Percentiles rank a stretch among this genome's conserved stretches.
These are phyloP conservation scores for Fennellomyces sp. DNA, from an alignment of 371 early-diverging fungal species.

Conservation along the genomic window DNA sequence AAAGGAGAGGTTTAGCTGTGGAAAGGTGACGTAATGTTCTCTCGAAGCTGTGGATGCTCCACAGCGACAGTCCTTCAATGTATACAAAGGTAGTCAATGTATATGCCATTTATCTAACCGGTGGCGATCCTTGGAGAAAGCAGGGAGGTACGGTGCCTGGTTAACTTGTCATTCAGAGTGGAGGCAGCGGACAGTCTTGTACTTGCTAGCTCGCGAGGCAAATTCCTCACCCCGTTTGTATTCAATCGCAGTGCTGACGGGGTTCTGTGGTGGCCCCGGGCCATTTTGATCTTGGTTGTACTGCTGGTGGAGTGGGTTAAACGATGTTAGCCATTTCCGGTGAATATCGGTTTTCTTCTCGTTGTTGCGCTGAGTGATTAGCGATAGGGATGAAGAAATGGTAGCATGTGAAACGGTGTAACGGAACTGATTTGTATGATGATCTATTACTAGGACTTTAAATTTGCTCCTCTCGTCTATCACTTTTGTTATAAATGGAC, in stretches of 20 bases:
- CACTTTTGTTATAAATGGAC: too few species aligned
- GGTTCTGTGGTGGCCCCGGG: background rate
- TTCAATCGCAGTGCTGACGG: background rate
- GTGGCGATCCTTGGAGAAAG: background rate
- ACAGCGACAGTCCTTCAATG: background rate
- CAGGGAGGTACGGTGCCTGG: background rate
- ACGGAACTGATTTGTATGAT: too few species aligned
- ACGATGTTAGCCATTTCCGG: too few species aligned
- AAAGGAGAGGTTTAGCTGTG: background rate
- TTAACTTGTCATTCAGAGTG: background rate
- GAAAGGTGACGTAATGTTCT: background rate
- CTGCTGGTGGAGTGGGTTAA: too few species aligned
- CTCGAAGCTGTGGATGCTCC: background rate
- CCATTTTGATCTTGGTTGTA: too few species aligned
- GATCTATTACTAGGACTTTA: too few species aligned
- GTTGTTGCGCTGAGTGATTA: too few species aligned
- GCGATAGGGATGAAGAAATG: too few species aligned
- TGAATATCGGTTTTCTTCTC: too few species aligned
- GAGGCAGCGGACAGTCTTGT: background rate
- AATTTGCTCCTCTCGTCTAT: too few species aligned
- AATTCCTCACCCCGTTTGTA: background rate
- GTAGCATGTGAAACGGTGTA: too few species aligned
- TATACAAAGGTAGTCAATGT: background rate
- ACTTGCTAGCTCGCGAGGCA: background rate
- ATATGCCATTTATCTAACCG: background rate